Evolutionary conservation across 2,329 filamentous ascomycete species (phyloP), one percentile per base, ranked within the genome.

Genomic region (Pestalotiopsis sp.): DNA sequence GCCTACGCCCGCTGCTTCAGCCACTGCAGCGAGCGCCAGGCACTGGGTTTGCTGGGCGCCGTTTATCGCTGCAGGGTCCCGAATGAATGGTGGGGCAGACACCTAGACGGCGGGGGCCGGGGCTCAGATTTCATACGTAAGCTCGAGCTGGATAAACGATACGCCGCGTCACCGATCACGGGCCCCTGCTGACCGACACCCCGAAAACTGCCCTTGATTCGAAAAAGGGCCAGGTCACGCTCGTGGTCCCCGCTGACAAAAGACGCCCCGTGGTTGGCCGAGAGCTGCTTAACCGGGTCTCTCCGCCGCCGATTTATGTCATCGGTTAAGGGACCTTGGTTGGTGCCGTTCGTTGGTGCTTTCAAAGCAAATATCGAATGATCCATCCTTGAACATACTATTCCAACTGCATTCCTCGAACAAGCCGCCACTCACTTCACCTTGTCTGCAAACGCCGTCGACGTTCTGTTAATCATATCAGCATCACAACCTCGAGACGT

Each of bases 351-450:
- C 6, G 52, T 40, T 60, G 11, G 45, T 66, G 66, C 66, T 63
- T 67, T 62, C 57, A 67, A 67, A 67, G 66, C 59, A 63, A 23
- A n/a, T 23, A 63, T 67, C 66, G 66, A 63, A 63, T 67, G 66
- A 67, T 67, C 38, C 27, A 60, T 60, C 36, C 9, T 60, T 9
- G 52, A 60, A 11, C 57, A 59, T 17, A 52, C 45, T 52, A 27
- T 27, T 59, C 12, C 23, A 13, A 25, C 27, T 36, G 57, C 23
- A 27, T n/a, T 52, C 45, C 17, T 52, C 45, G 20, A 52, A n/a
- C 45, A 52, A 36, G 45, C 45, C 45, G n/a, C 45, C 45, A 52
- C 45, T 52, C 57, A 59, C 27, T 59, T 36, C 20, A 20, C 20
- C 45, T 59, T 59, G 23, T 65, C 13, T 57, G 63, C 41, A 25